A percentile compares a stretch with the other conserved stretches of the same genome.
Conservation (phyloP, 495 filamentous ascomycete genomes). For the Aspergillus cristatus region DNA sequence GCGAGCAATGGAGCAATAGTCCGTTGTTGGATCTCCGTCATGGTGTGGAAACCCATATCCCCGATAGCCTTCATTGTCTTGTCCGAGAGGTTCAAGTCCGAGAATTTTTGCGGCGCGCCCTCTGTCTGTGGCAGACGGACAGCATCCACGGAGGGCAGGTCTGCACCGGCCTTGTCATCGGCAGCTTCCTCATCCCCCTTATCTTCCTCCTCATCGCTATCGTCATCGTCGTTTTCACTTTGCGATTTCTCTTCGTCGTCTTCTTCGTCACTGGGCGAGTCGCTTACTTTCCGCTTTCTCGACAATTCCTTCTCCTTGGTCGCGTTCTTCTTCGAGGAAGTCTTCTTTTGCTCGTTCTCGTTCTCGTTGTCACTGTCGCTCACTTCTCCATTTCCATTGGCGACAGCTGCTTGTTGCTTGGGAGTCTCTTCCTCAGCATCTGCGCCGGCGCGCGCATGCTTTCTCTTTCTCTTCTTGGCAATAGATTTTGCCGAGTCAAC, state of each 20-base stretch:
- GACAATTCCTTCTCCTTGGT: conserved; percentile 15
- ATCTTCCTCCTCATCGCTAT: conserved; percentile 17
- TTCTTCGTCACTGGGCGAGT: conserved; percentile 24
- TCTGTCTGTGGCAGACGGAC: conserved; percentile 49
- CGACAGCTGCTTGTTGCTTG: not conserved
- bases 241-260: conserved; percentile 18
- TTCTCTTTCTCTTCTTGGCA: conserved; percentile 62
- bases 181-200: conserved; percentile 12
- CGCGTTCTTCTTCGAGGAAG: conserved; percentile 8
- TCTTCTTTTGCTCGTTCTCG: conserved; percentile 13
- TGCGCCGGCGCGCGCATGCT: conserved; percentile 24
- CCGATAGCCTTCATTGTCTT: conserved; percentile 82
- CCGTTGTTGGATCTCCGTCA: conserved; percentile 92
- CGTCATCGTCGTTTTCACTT: conserved; percentile 12
- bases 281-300: conserved; percentile 31
- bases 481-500: conserved; percentile 47
- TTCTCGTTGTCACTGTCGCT: conserved; percentile 18
- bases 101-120: conserved; percentile 53
- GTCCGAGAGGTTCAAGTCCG: conserved; percentile 74
- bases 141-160: conserved; percentile 41
- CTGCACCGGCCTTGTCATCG: conserved; percentile 8
- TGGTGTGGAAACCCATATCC: conserved; percentile 84
- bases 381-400: conserved; percentile 16
- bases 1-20: conserved; percentile 83
- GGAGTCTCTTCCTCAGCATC: conserved; percentile 6